Evolutionary conservation across 192 early-diverging fungal genomes (phyloP).

Genomic region (Kickxella alabastrina): DNA sequence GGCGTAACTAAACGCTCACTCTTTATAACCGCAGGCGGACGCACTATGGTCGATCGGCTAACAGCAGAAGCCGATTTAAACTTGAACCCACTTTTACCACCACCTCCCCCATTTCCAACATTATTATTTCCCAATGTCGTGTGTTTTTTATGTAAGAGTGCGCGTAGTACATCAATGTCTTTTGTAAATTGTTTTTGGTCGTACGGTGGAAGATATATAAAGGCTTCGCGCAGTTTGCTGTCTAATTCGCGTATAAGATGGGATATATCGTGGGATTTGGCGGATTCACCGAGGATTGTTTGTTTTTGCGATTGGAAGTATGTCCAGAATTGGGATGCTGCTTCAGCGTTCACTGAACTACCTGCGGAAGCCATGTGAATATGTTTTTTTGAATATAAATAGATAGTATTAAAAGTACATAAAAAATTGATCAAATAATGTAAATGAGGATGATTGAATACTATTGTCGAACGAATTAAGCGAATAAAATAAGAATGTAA

Average conservation of each 20-base stretch:
- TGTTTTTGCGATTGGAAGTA: conserved; percentile 32
- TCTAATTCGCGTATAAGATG: conserved; percentile 29
- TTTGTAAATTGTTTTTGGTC: conserved; percentile 36
- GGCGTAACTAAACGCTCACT: too few relatives aligned
- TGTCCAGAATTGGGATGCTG: conserved; percentile 38
- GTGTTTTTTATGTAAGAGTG: conserved; percentile 7
- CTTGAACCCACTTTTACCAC: conserved; percentile 14
- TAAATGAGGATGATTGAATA: too few relatives aligned
- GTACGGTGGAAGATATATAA: conserved; percentile 42
- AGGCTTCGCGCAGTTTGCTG: conserved; percentile 34
- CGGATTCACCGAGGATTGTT: conserved; percentile 5
- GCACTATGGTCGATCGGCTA: neutral
- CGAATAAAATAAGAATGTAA: too few relatives aligned
- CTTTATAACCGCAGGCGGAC: neutral
- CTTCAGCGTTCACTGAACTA: conserved; percentile 33
- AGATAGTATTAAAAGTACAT: neutral
- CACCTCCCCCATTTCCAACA: neutral
- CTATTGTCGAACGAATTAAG: too few relatives aligned
- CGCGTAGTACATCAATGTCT: conserved; percentile 34
- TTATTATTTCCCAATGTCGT: neutral
- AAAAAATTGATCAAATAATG: too few relatives aligned
- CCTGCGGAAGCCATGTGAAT: conserved; percentile 31
- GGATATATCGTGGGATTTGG: conserved; percentile 4
- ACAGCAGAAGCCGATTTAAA: conserved; percentile 44
- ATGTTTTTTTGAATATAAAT: neutral